Conservation (phyloP, 345 rosid genomes). For the Gossypium thurberi region DNA sequence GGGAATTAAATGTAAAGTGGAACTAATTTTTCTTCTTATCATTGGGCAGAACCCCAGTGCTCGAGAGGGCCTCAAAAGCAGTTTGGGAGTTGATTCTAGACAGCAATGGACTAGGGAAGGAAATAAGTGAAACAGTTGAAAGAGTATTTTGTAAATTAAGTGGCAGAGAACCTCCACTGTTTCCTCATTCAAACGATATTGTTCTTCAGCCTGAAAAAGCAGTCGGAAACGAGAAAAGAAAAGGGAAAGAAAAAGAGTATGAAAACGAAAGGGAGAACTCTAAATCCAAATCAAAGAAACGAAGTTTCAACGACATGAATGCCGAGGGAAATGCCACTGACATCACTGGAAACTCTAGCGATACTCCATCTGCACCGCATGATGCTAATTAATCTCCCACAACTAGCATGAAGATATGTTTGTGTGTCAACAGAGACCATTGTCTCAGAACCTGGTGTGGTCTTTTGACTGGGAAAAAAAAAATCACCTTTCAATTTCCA, state of each 20-base stretch:
- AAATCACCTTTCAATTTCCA: neutral
- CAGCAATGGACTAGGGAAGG: constrained; percentile 63
- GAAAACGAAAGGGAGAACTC: constrained; percentile 17
- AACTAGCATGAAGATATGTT: neutral
- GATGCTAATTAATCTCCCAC: constrained; percentile 12
- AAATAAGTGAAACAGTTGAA: constrained; percentile 36
- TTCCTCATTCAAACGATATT: constrained; percentile 35
- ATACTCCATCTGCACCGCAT: constrained; percentile 19
- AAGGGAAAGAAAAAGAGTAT: constrained; percentile 27
- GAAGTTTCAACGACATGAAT: constrained; percentile 41
- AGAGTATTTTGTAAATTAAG: constrained; percentile 68
- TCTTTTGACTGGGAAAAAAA: neutral
- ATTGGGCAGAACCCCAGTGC: constrained; percentile 62
- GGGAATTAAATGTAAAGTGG: neutral
- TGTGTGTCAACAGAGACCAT: neutral
- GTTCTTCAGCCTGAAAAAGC: constrained; percentile 32
- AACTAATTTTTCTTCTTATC: constrained; percentile 4
- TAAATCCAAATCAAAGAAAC: constrained; percentile 50
- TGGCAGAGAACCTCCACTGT: constrained; percentile 68
- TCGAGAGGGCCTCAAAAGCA: constrained; percentile 89
- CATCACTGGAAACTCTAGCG: constrained; percentile 16
- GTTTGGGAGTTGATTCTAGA: constrained; percentile 95
- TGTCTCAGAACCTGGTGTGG: neutral
- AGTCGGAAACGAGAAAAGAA: constrained; percentile 25
- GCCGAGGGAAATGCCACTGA: constrained; percentile 12